Conservation (phyloP, 148 eudicot species). For the Rhododendron ferrugineum region DNA sequence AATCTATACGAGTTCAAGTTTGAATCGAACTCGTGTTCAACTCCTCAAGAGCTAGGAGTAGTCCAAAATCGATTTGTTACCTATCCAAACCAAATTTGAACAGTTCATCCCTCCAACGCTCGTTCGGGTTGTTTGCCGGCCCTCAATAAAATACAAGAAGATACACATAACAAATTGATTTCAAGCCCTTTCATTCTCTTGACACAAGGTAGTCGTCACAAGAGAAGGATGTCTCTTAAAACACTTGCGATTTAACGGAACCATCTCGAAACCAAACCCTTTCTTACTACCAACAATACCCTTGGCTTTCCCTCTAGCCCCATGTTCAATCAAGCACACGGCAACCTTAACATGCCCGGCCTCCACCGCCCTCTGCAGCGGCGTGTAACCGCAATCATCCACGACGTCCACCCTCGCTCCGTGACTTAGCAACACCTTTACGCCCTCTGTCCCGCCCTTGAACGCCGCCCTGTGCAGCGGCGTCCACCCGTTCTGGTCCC, state of each 20-base stretch:
- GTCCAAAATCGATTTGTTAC: neutral
- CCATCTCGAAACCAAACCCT: neutral
- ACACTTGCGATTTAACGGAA: constrained; percentile 18
- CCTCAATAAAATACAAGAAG: neutral
- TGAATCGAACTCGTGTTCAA: neutral
- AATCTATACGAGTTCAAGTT: neutral
- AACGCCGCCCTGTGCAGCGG: constrained; percentile 50
- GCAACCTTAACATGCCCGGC: constrained; percentile 35
- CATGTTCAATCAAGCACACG: constrained; percentile 20
- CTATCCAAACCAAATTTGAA: neutral
- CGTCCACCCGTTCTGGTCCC: constrained; percentile 55
- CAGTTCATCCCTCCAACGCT: neutral
- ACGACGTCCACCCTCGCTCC: constrained; percentile 32
- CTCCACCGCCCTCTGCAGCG: constrained; percentile 35
- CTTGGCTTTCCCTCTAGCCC: constrained; percentile 28
- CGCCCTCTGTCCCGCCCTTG: constrained; percentile 38
- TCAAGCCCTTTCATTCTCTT: neutral
- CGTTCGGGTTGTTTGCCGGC: neutral
- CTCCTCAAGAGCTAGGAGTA: neutral
- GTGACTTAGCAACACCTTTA: constrained; percentile 29
- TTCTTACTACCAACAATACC: constrained; percentile 7
- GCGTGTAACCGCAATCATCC: constrained; percentile 30
- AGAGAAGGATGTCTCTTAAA: constrained; percentile 19
- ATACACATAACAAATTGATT: neutral
- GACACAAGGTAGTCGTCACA: neutral